phyloP scores from a whole-genome alignment of 768 basidiomycete genomes.

The Phaeolepiota aurea region DNA sequence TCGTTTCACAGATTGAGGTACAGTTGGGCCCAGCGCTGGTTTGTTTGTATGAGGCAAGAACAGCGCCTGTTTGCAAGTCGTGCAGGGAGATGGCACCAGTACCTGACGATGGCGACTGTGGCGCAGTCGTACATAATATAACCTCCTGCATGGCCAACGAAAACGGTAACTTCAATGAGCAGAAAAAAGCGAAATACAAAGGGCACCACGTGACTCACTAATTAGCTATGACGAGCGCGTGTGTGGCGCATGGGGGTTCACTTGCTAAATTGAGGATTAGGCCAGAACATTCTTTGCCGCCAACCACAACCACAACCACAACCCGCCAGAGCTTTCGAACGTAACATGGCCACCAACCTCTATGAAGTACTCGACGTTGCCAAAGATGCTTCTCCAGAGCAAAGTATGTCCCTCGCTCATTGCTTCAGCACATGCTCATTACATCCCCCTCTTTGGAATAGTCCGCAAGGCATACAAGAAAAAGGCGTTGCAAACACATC shows the following conservation, averaged over 20 bases:
- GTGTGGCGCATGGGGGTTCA: not conserved
- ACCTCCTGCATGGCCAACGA: slow-evolving; percentile 65
- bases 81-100: slow-evolving; percentile 67
- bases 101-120: slow-evolving; percentile 35
- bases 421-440: not conserved
- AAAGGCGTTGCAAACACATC: slow-evolving; percentile 66
- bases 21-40: slow-evolving; percentile 58
- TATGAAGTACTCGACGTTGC: slow-evolving; percentile 57
- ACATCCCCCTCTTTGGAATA: slow-evolving; percentile 15
- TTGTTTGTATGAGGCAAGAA: slow-evolving; percentile 85
- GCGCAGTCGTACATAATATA: slow-evolving; percentile 54
- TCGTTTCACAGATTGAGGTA: slow-evolving; percentile 61
- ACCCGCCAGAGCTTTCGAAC: slow-evolving; percentile 2
- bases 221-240: not conserved
- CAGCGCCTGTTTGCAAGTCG: slow-evolving; percentile 70
- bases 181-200: slow-evolving; percentile 3
- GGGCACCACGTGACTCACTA: not conserved
- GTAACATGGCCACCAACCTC: slow-evolving; percentile 44
- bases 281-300: not conserved
- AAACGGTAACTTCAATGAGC: not conserved
- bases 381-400: slow-evolving; percentile 47
- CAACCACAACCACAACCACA: slow-evolving; percentile 7
- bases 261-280: slow-evolving; percentile 4
- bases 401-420: slow-evolving; percentile 40
- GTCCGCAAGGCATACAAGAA: slow-evolving; percentile 77